Base-by-base conservation (phyloP, 2,329 filamentous ascomycete species). In the Setomelanomma holmii region DNA sequence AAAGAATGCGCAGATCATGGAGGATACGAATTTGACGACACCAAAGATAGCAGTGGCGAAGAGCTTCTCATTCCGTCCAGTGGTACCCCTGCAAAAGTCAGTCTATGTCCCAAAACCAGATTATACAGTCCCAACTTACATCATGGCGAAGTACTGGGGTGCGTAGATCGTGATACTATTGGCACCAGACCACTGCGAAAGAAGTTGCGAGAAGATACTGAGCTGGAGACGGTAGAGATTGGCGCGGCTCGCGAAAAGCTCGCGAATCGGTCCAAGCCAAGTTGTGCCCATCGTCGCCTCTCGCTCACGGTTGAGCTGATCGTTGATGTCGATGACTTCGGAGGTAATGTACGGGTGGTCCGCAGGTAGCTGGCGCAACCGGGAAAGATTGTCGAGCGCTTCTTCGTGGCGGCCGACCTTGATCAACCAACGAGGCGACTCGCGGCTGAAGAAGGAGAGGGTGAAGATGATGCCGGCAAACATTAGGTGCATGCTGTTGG, bases 121-220 rank as follows among this genome's bases (percentile, higher is more conserved):
- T n/a, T n/a, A n/a, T n/a, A n/a, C n/a, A n/a, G n/a, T n/a, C n/a
- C n/a, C n/a, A 3, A 14, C 27, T 30, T 30, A 30, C 60, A 51
- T 40, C 36, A 38, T 40, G n/a, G 33, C 36, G 72, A 93, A 93
- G 45, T 92, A 84, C 54, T 91, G 84, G 0, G 87, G 84, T 6
- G 89, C 89, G 66, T 93, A 93, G 14, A 92, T 82, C 1, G 89
- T 93, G 73, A 93, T 91, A 35, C 82, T 86, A 4, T 86, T 86
- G 0, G 89, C 88, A 0, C 89, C 89, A 1, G 83, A 86, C 88
- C 88, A 91, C 67, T 93, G 90, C 0, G 83, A 83, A 1, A 93
- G 80, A 42, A 93, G 73, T 72, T 93, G 90, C 0, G 87, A 85
- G 75, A 86, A 82, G 49, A 86, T 76, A 27, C 85, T 82, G 21